phyloP scores from a whole-genome alignment of 75 land plant genomes.

The Cunninghamia lanceolata region DNA sequence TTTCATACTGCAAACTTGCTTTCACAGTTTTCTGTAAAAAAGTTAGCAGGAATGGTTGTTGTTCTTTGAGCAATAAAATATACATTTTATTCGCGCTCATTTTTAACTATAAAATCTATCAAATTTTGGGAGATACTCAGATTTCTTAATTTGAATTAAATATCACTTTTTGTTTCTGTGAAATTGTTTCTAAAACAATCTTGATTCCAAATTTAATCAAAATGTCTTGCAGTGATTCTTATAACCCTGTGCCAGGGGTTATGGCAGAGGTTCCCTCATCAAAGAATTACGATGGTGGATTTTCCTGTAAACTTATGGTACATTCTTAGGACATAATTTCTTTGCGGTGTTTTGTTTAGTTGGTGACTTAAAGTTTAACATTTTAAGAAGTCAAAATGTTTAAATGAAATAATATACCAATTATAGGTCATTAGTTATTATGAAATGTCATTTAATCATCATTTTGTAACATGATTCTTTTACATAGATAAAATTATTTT shows the following conservation, averaged over 20 bases:
- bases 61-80: neutral
- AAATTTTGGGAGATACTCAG: neutral
- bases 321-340: neutral
- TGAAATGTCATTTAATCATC: neutral
- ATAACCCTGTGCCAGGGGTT: constrained; percentile 96
- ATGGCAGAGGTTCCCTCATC: constrained; percentile 88
- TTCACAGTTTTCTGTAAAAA: neutral
- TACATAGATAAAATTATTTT: neutral
- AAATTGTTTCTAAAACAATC: neutral
- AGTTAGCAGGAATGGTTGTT: neutral
- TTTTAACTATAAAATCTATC: neutral
- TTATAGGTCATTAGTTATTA: neutral
- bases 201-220: neutral
- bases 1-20: neutral
- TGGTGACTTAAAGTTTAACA: neutral
- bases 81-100: neutral
- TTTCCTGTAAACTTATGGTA: constrained; percentile 91
- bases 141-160: neutral
- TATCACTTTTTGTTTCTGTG: neutral
- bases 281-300: constrained; percentile 81
- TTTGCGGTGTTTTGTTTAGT: neutral
- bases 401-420: neutral
- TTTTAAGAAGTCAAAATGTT: neutral
- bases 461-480: neutral
- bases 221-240: constrained; percentile 64